These are phyloP conservation scores for Verticillium zaregamsianum DNA, from an alignment of 2,329 filamentous ascomycete genomes.

Conservation along the genomic window DNA sequence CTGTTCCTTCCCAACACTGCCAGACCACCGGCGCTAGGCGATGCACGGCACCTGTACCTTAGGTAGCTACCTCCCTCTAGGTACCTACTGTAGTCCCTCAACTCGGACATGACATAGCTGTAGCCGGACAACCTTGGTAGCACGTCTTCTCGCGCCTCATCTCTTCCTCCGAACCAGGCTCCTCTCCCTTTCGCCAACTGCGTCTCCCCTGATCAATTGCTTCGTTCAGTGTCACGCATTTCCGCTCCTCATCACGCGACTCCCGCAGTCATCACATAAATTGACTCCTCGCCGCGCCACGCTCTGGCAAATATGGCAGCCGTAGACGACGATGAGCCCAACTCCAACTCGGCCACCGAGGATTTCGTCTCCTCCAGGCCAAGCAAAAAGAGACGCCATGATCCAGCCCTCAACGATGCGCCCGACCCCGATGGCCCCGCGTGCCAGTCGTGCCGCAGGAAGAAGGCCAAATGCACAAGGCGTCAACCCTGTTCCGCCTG, in stretches of 20 bases:
- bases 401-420: not conserved
- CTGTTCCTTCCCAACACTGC: too few species aligned
- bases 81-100: too few species aligned
- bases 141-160: not conserved
- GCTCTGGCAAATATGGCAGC: not conserved
- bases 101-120: too few species aligned
- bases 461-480: constrained; percentile 39
- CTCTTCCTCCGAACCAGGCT: not conserved
- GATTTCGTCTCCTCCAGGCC: not conserved
- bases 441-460: constrained; percentile 38
- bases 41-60: too few species aligned
- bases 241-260: not conserved
- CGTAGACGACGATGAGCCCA: not conserved
- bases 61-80: too few species aligned
- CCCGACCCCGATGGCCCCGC: constrained; percentile 2
- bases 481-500: constrained; percentile 38
- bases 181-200: too few species aligned
- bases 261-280: too few species aligned
- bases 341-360: not conserved
- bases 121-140: too few species aligned
- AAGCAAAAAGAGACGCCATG: not conserved
- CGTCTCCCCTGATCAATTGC: too few species aligned
- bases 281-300: not conserved
- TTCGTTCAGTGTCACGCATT: too few species aligned
- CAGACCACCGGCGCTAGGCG: too few species aligned